Evolutionary conservation across 2,329 filamentous ascomycete genomes (phyloP).

Genomic region (Alternaria sp.): DNA sequence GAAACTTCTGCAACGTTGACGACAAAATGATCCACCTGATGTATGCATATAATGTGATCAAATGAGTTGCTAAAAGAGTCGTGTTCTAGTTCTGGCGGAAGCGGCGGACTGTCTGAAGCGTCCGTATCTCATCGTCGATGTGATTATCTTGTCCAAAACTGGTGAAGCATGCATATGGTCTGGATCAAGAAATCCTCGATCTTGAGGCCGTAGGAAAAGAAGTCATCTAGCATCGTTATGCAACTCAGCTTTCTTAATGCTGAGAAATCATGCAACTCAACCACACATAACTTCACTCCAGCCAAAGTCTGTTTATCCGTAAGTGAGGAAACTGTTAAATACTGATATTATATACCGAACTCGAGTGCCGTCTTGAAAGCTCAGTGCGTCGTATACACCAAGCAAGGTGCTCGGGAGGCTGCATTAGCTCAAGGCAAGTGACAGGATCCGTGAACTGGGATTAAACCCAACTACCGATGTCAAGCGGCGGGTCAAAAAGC

Average conservation of each 20-base stretch:
- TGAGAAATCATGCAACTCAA: neutral
- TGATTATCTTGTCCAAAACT: neutral
- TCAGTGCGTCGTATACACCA: neutral
- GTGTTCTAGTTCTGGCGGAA: neutral
- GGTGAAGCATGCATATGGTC: neutral
- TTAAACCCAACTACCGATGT: neutral
- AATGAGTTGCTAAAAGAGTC: neutral
- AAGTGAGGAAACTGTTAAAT: neutral
- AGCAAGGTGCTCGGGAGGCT: constrained; percentile 3
- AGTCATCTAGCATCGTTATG: neutral
- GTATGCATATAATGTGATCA: neutral
- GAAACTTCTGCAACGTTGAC: neutral
- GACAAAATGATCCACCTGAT: neutral
- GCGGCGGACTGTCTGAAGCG: neutral
- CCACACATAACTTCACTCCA: neutral
- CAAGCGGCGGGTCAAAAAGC: neutral
- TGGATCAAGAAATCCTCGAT: neutral
- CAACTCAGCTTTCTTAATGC: neutral
- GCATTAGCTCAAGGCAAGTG: constrained; percentile 6
- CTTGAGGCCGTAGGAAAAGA: neutral
- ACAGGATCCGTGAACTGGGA: neutral
- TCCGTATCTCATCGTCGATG: neutral
- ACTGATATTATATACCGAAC: neutral
- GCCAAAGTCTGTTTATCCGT: neutral
- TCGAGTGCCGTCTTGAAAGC: neutral